Evolutionary conservation across 2,329 filamentous ascomycete genomes (phyloP).

Genomic region (Cadophora malorum): DNA sequence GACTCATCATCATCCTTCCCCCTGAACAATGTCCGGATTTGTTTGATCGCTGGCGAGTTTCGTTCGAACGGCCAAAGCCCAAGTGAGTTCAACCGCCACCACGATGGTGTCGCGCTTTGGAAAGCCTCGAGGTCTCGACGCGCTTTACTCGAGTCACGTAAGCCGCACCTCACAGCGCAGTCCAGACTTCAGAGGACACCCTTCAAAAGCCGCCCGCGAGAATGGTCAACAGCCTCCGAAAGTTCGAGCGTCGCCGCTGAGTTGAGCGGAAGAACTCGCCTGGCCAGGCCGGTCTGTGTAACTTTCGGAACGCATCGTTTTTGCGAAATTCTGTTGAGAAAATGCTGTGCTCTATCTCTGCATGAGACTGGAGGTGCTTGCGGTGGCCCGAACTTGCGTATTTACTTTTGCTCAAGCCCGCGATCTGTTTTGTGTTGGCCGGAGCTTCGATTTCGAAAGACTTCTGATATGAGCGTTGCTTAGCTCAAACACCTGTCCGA

Average conservation of each 20-base stretch:
- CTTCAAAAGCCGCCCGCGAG: background rate
- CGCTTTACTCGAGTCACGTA: conserved; percentile 9
- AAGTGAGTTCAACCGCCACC: background rate
- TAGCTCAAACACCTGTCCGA: background rate
- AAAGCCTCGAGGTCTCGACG: background rate
- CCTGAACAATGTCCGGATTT: background rate
- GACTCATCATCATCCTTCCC: background rate
- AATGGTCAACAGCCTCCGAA: background rate
- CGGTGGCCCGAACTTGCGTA: background rate
- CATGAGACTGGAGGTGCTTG: background rate
- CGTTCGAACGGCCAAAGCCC: background rate
- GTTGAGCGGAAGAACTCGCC: background rate
- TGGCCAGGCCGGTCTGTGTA: background rate
- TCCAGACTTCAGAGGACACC: background rate
- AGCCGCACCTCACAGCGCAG: background rate
- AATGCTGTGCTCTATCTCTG: background rate
- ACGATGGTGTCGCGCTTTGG: background rate
- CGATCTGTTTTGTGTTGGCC: background rate
- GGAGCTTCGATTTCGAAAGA: background rate
- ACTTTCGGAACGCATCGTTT: background rate
- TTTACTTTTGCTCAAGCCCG: background rate
- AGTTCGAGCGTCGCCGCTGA: background rate
- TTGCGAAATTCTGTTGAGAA: conserved; percentile 1
- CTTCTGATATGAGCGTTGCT: background rate
- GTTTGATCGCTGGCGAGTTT: background rate